Conservation (phyloP, 1,284 basidiomycete genomes). For the Boletus hoseneyae region DNA sequence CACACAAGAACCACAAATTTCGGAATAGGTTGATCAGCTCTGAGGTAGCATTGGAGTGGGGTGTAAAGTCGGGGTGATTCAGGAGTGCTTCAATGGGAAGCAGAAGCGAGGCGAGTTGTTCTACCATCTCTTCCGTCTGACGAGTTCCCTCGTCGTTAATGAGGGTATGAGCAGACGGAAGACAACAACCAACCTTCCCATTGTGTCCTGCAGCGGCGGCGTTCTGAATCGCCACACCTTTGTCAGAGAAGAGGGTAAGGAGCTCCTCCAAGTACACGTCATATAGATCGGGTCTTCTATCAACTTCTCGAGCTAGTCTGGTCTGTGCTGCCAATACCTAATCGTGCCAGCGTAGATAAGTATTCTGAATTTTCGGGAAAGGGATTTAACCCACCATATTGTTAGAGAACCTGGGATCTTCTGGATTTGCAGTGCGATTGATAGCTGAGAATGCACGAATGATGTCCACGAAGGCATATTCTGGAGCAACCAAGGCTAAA, state of each 20-base stretch:
- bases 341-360: not conserved
- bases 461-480: slow-evolving; percentile 80
- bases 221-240: slow-evolving; percentile 89
- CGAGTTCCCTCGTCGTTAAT: slow-evolving; percentile 11
- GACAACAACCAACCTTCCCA: slow-evolving; percentile 49
- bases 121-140: slow-evolving; percentile 83
- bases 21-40: slow-evolving; percentile 84
- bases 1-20: slow-evolving; percentile 92
- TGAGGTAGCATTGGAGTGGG: slow-evolving; percentile 54
- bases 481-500: slow-evolving; percentile 77
- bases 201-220: slow-evolving; percentile 60
- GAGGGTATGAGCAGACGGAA: not conserved
- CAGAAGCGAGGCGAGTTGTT: slow-evolving; percentile 81
- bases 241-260: slow-evolving; percentile 84
- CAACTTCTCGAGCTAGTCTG: slow-evolving; percentile 75
- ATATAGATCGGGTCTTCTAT: slow-evolving; percentile 70
- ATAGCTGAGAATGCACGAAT: slow-evolving; percentile 84
- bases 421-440: slow-evolving; percentile 78
- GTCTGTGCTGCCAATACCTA: slow-evolving; percentile 87
- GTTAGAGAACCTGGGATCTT: slow-evolving; percentile 82
- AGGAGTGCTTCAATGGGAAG: slow-evolving; percentile 90
- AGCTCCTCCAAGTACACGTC: slow-evolving; percentile 83
- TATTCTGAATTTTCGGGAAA: not conserved
- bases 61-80: slow-evolving; percentile 70
- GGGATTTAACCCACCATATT: slow-evolving; percentile 58